phyloP scores from a whole-genome alignment of 1,284 basidiomycete genomes.

The Pisolithus thermaeus region DNA sequence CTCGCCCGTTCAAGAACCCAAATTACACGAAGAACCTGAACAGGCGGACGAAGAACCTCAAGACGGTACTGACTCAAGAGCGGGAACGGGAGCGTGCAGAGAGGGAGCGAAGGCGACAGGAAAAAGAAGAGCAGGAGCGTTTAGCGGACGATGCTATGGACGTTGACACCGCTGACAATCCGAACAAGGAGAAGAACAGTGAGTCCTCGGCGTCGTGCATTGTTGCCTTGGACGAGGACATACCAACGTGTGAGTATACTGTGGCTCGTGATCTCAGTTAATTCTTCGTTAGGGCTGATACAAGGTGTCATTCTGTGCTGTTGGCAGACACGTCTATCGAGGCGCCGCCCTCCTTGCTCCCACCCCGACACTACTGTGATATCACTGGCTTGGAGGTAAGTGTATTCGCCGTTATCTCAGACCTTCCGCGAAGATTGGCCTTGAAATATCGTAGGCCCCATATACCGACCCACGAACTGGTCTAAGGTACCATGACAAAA shows the following conservation, averaged over 20 bases:
- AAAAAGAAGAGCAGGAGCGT: slow-evolving; percentile 33
- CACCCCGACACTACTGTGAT: slow-evolving; percentile 78
- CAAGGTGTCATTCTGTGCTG: neutral
- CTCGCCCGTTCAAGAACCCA: slow-evolving; percentile 72
- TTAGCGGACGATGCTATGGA: slow-evolving; percentile 40
- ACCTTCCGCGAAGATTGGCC: neutral
- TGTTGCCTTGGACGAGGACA: slow-evolving; percentile 45
- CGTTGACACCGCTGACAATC: slow-evolving; percentile 21
- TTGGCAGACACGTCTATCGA: slow-evolving; percentile 73
- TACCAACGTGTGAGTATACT: slow-evolving; percentile 59
- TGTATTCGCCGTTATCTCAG: neutral
- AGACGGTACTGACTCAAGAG: slow-evolving; percentile 68
- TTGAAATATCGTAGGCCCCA: slow-evolving; percentile 47
- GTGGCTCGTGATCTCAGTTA: too few species aligned
- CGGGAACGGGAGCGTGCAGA: slow-evolving; percentile 65
- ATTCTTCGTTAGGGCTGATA: neutral
- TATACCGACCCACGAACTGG: slow-evolving; percentile 83
- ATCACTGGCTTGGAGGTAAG: slow-evolving; percentile 79
- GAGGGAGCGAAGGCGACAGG: slow-evolving; percentile 49
- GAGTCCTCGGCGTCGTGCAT: neutral
- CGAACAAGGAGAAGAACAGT: neutral
- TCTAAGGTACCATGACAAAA: slow-evolving; percentile 81
- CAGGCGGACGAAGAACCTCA: slow-evolving; percentile 69
- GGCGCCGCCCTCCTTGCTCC: slow-evolving; percentile 77
- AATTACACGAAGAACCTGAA: slow-evolving; percentile 62